phyloP scores from a whole-genome alignment of 306 rosid species.

The Morella rubra region DNA sequence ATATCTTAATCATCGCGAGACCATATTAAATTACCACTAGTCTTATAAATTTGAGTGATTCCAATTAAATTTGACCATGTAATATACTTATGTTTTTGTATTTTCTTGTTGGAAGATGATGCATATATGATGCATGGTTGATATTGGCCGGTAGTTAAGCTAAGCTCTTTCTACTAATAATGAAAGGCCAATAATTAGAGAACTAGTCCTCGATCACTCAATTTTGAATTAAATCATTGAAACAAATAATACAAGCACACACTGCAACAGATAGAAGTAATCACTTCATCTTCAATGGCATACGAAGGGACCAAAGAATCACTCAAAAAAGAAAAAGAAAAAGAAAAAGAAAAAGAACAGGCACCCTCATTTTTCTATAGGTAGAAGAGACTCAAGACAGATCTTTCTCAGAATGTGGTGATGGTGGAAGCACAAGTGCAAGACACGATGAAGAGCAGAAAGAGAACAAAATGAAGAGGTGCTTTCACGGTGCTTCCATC shows the following conservation, averaged over 20 bases:
- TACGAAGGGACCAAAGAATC: neutral
- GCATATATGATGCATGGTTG: neutral
- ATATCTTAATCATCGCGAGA: too few relatives aligned
- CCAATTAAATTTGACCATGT: neutral
- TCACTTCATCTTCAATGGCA: neutral
- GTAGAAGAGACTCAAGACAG: neutral
- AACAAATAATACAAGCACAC: neutral
- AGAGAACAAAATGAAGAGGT: conserved; percentile 33
- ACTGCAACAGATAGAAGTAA: neutral
- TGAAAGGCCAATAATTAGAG: neutral
- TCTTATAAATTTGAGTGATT: too few relatives aligned
- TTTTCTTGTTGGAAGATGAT: neutral
- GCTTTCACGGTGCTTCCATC: conserved; percentile 40
- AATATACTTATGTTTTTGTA: neutral
- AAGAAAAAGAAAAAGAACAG: neutral
- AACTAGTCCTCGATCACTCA: neutral
- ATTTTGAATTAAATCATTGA: neutral
- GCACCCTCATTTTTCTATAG: neutral
- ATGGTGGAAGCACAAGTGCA: conserved; percentile 38
- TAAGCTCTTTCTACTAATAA: neutral
- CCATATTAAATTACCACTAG: too few relatives aligned
- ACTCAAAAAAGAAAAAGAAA: neutral
- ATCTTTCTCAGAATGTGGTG: conserved; percentile 28
- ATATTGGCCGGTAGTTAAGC: neutral
- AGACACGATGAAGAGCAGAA: conserved; percentile 34